phyloP scores from a whole-genome alignment of 2,329 filamentous ascomycete genomes.

The Blastomyces emzantsi region DNA sequence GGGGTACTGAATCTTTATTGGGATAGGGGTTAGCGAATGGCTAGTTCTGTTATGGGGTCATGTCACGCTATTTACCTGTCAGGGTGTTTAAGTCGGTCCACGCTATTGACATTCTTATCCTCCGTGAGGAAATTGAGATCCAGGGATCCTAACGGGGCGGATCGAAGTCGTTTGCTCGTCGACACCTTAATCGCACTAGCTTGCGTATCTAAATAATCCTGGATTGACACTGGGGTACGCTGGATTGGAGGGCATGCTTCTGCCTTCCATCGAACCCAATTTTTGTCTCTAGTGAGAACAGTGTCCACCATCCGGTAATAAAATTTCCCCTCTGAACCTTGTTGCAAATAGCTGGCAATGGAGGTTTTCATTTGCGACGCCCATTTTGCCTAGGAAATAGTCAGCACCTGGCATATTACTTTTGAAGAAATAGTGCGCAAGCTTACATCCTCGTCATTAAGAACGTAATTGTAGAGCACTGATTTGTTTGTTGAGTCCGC shows the following conservation, averaged over 20 bases:
- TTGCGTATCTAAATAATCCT: constrained; percentile 62
- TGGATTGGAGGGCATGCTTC: constrained; percentile 87
- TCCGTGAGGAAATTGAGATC: constrained; percentile 71
- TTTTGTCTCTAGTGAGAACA: constrained; percentile 89
- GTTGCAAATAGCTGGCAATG: constrained; percentile 75
- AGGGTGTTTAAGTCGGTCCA: constrained; percentile 60
- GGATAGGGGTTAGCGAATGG: not conserved
- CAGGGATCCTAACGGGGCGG: constrained; percentile 61
- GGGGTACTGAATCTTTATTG: constrained; percentile 57
- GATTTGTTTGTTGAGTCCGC: constrained; percentile 71
- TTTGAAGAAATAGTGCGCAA: not conserved
- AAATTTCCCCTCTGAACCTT: constrained; percentile 75
- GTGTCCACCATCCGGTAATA: constrained; percentile 97
- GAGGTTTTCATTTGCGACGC: constrained; percentile 63
- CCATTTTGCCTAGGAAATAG: constrained; percentile 62
- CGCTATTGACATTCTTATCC: constrained; percentile 49
- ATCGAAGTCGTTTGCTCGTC: constrained; percentile 60
- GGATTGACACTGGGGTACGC: constrained; percentile 58
- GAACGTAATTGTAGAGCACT: constrained; percentile 70
- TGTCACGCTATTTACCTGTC: constrained; percentile 37
- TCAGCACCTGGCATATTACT: not conserved
- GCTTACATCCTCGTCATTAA: constrained; percentile 73
- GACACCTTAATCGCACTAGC: constrained; percentile 56
- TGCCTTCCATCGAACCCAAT: constrained; percentile 98
- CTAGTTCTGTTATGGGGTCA: not conserved